Evolutionary conservation across 352 stramenopile species (phyloP).

Genomic region (Halophytophthora polymorphica): DNA sequence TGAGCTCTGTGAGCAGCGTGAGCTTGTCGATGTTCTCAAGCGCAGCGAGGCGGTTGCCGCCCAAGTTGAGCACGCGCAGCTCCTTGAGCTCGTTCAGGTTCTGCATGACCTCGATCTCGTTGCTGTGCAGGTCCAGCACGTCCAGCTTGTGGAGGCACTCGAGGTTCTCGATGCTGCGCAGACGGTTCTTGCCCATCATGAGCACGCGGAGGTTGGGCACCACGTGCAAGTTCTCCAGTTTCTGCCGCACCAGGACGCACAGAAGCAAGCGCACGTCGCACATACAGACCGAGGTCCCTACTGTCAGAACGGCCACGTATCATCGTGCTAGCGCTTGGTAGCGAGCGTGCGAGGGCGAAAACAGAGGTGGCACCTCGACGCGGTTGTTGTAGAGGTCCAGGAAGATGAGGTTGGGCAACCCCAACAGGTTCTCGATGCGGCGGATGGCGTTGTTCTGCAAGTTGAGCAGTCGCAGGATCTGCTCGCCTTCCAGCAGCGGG

Average conservation of each 20-base stretch:
- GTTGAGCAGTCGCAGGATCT: conserved; percentile 87
- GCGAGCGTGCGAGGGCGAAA: not conserved
- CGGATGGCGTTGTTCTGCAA: conserved; percentile 90
- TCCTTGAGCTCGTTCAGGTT: conserved; percentile 83
- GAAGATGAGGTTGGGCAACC: conserved; percentile 90
- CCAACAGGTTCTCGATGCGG: conserved; percentile 79
- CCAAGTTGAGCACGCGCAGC: conserved; percentile 90
- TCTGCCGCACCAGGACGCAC: conserved; percentile 23
- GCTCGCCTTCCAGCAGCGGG: conserved; percentile 87
- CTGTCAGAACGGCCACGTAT: not conserved
- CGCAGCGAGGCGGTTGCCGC: conserved; percentile 75
- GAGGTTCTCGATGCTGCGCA: conserved; percentile 83
- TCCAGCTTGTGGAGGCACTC: conserved; percentile 87
- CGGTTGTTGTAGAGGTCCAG: conserved; percentile 93
- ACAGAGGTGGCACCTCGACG: conserved; percentile 50
- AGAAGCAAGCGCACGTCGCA: not conserved
- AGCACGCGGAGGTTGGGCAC: conserved; percentile 87
- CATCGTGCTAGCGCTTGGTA: not conserved
- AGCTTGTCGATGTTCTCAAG: conserved; percentile 83
- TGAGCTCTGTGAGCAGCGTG: conserved; percentile 86
- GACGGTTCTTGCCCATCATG: conserved; percentile 91
- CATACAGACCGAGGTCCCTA: not conserved
- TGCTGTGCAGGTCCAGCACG: conserved; percentile 91
- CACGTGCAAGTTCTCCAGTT: conserved; percentile 71
- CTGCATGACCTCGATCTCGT: conserved; percentile 87